Percentiles rank a stretch among this genome's conserved stretches.
Evolutionary conservation across 257 asterid species (phyloP).

Genomic region (Solanum tacnaense): DNA sequence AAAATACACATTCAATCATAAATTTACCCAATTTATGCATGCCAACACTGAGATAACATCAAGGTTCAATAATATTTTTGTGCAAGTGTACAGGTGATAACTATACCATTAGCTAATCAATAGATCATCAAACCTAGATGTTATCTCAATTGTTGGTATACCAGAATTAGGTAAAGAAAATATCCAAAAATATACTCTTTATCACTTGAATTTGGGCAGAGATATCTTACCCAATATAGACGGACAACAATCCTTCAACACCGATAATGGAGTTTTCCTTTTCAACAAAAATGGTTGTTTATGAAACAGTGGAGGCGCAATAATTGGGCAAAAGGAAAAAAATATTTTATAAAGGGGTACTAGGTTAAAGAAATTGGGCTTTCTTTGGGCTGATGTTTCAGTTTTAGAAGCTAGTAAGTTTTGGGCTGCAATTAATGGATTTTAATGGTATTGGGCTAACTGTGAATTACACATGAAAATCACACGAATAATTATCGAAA

Average conservation of each 20-base stretch:
- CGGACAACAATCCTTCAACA: not conserved
- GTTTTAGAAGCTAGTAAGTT: not conserved
- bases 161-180: not conserved
- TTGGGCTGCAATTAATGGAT: not conserved
- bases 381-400: not conserved
- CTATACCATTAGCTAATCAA: not conserved
- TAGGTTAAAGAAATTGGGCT: not conserved
- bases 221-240: not conserved
- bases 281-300: not conserved
- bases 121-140: not conserved
- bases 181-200: not conserved
- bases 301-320: not conserved
- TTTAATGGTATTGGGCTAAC: not conserved
- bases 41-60: slow-evolving; percentile 1
- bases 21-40: not conserved
- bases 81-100: not conserved
- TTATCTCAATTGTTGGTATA: not conserved
- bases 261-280: not conserved
- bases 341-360: not conserved
- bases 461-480: not conserved
- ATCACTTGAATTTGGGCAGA: not conserved
- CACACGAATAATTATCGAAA: too few species aligned
- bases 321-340: not conserved
- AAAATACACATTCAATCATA: not conserved
- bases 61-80: not conserved